These are phyloP conservation scores for Floccularia luteovirens DNA, from an alignment of 768 basidiomycete genomes.

Conservation along the genomic window DNA sequence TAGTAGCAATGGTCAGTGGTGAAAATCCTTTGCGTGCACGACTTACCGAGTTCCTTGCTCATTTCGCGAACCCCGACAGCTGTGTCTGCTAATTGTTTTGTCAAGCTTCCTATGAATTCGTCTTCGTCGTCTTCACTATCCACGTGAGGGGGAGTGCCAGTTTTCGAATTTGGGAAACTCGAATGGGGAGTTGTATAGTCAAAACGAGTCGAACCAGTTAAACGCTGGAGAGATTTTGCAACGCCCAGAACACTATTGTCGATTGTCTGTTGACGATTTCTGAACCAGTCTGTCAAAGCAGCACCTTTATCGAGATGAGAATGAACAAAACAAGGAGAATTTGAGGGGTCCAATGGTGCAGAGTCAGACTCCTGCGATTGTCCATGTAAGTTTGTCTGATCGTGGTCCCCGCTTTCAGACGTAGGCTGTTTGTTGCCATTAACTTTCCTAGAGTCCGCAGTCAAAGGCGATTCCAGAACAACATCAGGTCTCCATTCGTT, in stretches of 20 bases:
- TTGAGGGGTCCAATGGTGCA: not conserved
- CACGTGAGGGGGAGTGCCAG: slow-evolving; percentile 10
- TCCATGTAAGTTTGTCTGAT: not conserved
- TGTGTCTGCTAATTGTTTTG: slow-evolving; percentile 91
- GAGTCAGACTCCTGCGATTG: not conserved
- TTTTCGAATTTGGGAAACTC: slow-evolving; percentile 4
- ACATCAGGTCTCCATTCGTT: slow-evolving; percentile 36
- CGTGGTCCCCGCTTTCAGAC: slow-evolving; percentile 5
- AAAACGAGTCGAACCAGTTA: not conserved
- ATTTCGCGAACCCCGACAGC: slow-evolving; percentile 96
- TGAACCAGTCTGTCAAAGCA: slow-evolving; percentile 71
- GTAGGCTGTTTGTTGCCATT: no score
- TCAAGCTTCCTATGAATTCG: slow-evolving; percentile 70
- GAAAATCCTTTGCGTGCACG: slow-evolving; percentile 2
- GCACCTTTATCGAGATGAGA: slow-evolving; percentile 82
- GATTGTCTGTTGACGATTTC: slow-evolving; percentile 31
- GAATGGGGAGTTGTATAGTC: slow-evolving; percentile 1
- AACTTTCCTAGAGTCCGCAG: slow-evolving; percentile 15
- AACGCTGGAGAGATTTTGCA: slow-evolving; percentile 32
- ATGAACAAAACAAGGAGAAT: slow-evolving; percentile 90
- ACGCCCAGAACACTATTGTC: slow-evolving; percentile 36
- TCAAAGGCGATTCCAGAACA: slow-evolving; percentile 31
- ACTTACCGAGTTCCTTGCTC: slow-evolving; percentile 94
- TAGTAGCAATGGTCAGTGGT: slow-evolving; percentile 22
- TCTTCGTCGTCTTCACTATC: slow-evolving; percentile 52